phyloP scores from a whole-genome alignment of 371 early-diverging fungal genomes.

The Synchytrium microbalum region DNA sequence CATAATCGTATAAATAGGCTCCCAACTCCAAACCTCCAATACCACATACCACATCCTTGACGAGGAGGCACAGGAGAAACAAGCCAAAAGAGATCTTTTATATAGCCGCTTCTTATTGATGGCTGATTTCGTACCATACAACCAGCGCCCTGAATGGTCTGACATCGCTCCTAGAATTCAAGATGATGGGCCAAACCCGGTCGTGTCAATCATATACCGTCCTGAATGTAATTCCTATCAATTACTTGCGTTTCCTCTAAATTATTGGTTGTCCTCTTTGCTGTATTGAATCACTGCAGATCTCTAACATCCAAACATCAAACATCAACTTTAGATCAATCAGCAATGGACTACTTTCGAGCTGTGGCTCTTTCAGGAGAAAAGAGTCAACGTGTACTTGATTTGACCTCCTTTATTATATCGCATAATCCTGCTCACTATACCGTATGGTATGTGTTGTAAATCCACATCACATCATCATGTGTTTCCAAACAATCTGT shows the following conservation, averaged over 20 bases:
- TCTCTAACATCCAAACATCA: background rate
- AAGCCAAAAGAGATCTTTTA: no score
- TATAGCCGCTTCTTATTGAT: constrained; percentile 3
- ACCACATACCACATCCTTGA: no score
- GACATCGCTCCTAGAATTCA: constrained; percentile 78
- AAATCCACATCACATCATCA: background rate
- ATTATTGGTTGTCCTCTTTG: background rate
- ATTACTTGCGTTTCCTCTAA: background rate
- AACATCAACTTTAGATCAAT: constrained; percentile 20
- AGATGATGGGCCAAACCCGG: constrained; percentile 80
- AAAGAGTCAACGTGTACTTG: constrained; percentile 66
- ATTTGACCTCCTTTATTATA: constrained; percentile 71
- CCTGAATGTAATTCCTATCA: constrained; percentile 55
- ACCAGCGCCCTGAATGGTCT: constrained; percentile 53
- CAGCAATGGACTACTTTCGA: constrained; percentile 86
- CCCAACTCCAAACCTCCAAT: no score
- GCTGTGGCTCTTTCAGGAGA: constrained; percentile 66
- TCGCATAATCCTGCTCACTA: constrained; percentile 86
- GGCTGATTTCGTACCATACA: constrained; percentile 6
- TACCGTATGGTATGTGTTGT: constrained; percentile 71
- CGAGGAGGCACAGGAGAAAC: no score
- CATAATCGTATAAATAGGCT: no score
- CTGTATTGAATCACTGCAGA: constrained; percentile 2
- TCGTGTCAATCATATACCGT: constrained; percentile 84
- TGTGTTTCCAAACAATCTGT: background rate